Evolutionary conservation across 2,329 filamentous ascomycete species (phyloP), one percentile per base, ranked within the genome.

Genomic region (Ophiostoma himal-ulmi): DNA sequence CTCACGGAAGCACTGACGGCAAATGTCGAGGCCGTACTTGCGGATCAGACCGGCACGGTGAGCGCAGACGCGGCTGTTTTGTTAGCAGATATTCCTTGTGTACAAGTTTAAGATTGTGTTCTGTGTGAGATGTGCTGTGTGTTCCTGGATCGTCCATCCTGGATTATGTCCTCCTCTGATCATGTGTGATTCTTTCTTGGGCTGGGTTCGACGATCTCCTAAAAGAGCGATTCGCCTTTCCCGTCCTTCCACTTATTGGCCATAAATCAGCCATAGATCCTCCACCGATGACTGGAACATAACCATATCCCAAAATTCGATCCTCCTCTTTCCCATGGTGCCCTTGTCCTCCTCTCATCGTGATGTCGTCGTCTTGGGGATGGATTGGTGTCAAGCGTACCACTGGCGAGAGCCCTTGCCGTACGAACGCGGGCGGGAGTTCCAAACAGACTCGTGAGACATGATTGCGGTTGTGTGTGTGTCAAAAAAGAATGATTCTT

Each of bases 21-120:
- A 91, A 81, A 91, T 88, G 84, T 96, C 93, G 78, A 97, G 88
- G 81, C 95, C 94, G 87, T 99, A 99, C 88, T 99, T 99, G 88
- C 95, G 94, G 89, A 99, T 97, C 78, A 99, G 90, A 96, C 95
- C 95, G 80, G 95, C 94, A 81, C 88, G 90, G 91, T 99, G 94
- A 81, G 93, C 93, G 92, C 86, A 88, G 80, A 88, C 85, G 75
- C 86, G 86, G 86, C 86, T 88, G 76, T 68, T 72, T 62, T 20
- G 20, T 71, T 68, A 62, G 78, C n/a, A 67, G 26, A 7, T 26
- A 11, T 34, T 62, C 57, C 17, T 20, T 20, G 37, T 39, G 37
- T 39, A 11, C 20, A 20, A 20, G 4, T n/a, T 17, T 7, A 7
- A 20, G 11, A 17, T 20, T 48, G 44, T 5, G 17, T 48, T 17